These are phyloP conservation scores for Albugo candida DNA, from an alignment of 352 stramenopile genomes.

Conservation along the genomic window DNA sequence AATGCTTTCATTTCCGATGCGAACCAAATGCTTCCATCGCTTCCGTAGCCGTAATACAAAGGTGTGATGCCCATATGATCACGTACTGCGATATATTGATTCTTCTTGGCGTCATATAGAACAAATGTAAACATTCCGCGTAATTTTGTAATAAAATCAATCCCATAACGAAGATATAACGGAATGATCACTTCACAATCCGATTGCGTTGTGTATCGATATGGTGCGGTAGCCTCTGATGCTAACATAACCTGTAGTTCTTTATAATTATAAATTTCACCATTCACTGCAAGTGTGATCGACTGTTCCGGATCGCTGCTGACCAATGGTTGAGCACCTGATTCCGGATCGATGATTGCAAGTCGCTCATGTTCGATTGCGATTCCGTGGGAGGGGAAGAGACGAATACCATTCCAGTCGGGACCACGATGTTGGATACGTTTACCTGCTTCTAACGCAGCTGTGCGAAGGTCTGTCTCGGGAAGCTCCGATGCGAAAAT, in stretches of 20 bases:
- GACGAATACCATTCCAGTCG: conserved; percentile 88
- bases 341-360: conserved; percentile 97
- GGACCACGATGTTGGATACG: conserved; percentile 91
- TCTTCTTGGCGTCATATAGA: conserved; percentile 87
- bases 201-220: conserved; percentile 88
- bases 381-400: conserved; percentile 52
- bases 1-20: conserved; percentile 97
- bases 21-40: conserved; percentile 93
- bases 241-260: conserved; percentile 55
- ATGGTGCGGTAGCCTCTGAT: conserved; percentile 58
- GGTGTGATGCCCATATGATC: conserved; percentile 98
- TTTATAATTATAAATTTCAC: conserved; percentile 99
- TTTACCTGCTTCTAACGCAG: conserved; percentile 89
- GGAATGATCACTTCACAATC: conserved; percentile 98
- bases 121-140: conserved; percentile 99
- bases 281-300: conserved; percentile 94
- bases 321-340: conserved; percentile 79
- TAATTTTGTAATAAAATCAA: conserved; percentile 80
- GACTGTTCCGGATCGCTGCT: conserved; percentile 59
- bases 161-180: conserved; percentile 84
- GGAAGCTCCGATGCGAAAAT: conserved; percentile 92
- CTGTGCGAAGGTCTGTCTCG: conserved; percentile 83
- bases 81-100: conserved; percentile 87
- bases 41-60: conserved; percentile 95
- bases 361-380: conserved; percentile 94